Evolutionary conservation across 1,139 yeast genomes (phyloP).

Genomic region (Sugiyamaella novakii): DNA sequence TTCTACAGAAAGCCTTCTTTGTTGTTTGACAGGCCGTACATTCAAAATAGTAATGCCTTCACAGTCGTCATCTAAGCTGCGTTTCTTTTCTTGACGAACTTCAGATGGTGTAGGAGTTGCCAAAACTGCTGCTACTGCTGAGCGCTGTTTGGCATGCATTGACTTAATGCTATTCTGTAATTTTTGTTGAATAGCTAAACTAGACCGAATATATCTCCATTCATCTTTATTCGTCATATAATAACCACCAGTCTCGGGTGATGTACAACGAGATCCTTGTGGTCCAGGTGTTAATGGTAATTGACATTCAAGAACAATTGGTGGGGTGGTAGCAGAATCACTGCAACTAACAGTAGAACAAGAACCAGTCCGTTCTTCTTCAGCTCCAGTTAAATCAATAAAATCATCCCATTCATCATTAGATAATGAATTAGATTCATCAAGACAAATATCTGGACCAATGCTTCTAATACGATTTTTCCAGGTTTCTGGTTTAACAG

Average conservation of each 20-base stretch:
- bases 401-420: constrained; percentile 16
- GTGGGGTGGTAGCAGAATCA: neutral
- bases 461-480: constrained; percentile 19
- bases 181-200: constrained; percentile 17
- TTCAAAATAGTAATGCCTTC: constrained; percentile 14
- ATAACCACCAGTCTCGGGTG: constrained; percentile 19
- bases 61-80: constrained; percentile 14
- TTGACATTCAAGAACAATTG: constrained; percentile 18
- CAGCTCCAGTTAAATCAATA: constrained; percentile 21
- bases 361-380: constrained; percentile 2
- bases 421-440: constrained; percentile 7
- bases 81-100: constrained; percentile 4
- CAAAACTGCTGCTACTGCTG: constrained; percentile 11
- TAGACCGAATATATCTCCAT: constrained; percentile 21
- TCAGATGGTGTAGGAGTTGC: constrained; percentile 23
- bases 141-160: constrained; percentile 5
- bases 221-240: constrained; percentile 22
- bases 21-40: constrained; percentile 22
- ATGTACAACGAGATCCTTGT: constrained; percentile 11
- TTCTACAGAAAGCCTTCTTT: neutral
- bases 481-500: constrained; percentile 72
- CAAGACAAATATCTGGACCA: constrained; percentile 19
- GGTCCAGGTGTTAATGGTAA: constrained; percentile 16
- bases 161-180: constrained; percentile 4
- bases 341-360: constrained; percentile 9